These are phyloP conservation scores for Wallacemonas sp. DNA, from an alignment of 208 protist species.

Conservation along the genomic window DNA sequence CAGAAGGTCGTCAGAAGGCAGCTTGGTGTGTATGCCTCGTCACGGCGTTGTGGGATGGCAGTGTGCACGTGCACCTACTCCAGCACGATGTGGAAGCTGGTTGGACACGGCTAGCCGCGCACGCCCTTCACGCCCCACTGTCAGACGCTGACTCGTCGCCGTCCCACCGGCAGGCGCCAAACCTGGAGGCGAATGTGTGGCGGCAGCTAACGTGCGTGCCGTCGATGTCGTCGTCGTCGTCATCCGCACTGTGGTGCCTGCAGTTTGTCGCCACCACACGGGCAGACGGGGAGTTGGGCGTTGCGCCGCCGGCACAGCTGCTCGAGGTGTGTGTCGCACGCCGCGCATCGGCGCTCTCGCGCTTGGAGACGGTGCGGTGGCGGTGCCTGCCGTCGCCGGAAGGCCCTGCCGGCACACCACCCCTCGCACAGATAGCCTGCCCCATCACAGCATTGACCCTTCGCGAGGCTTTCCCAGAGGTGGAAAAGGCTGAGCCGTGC, in stretches of 20 bases:
- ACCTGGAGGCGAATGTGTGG: no score
- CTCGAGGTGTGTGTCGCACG: neutral
- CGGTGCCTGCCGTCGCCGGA: neutral
- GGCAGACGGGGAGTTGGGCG: neutral
- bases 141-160: no score
- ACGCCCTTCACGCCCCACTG: no score
- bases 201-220: neutral
- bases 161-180: no score
- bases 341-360: neutral
- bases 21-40: constrained; percentile 1
- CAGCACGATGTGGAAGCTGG: neutral
- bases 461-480: no score
- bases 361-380: neutral
- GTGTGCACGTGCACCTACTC: neutral
- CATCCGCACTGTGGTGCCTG: neutral
- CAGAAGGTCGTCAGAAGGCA: no score
- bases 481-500: no score
- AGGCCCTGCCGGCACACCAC: neutral
- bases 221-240: neutral
- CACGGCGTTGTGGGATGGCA: neutral
- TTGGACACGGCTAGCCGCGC: neutral
- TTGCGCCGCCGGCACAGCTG: neutral
- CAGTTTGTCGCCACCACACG: neutral
- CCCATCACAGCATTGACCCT: neutral
- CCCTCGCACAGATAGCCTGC: neutral